Conservation (phyloP, 495 filamentous ascomycete species). For the Daldinia vernicosa region DNA sequence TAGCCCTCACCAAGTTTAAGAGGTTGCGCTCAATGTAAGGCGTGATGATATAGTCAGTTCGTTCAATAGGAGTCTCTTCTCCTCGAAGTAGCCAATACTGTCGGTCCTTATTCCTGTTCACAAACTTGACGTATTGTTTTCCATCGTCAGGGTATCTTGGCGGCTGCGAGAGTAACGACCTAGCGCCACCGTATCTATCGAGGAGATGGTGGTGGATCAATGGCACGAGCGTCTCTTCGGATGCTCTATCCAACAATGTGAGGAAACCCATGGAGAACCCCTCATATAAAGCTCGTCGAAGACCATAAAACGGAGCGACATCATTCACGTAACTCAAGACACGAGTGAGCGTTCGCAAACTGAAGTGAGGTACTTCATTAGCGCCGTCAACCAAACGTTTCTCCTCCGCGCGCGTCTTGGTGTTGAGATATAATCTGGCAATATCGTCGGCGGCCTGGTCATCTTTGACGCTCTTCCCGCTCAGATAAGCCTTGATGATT, state of each 20-base stretch:
- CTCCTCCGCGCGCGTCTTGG: conserved; percentile 79
- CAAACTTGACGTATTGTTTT: conserved; percentile 80
- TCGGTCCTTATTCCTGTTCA: conserved; percentile 64
- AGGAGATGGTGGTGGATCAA: conserved; percentile 85
- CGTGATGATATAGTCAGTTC: conserved; percentile 93
- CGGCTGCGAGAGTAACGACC: conserved; percentile 74
- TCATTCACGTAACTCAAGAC: conserved; percentile 86
- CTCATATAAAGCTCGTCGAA: conserved; percentile 88
- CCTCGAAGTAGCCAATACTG: conserved; percentile 94
- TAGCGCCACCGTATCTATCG: conserved; percentile 68
- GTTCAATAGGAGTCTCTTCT: conserved; percentile 67
- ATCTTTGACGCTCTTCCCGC: conserved; percentile 69
- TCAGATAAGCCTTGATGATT: conserved; percentile 87
- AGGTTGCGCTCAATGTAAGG: conserved; percentile 94
- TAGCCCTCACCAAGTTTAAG: conserved; percentile 90
- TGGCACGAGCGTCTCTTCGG: conserved; percentile 78
- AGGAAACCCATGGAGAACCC: conserved; percentile 99
- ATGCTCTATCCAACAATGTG: conserved; percentile 81
- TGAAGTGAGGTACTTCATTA: conserved; percentile 93
- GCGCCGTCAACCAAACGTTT: conserved; percentile 92
- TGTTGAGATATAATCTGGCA: conserved; percentile 84
- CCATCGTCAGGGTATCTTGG: conserved; percentile 80
- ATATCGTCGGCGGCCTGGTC: conserved; percentile 76
- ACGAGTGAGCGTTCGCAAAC: conserved; percentile 91
- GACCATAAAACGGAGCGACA: conserved; percentile 84